Evolutionary conservation across 805 yeast genomes (phyloP).

Genomic region (Schizosaccharomyces cryophilus): DNA sequence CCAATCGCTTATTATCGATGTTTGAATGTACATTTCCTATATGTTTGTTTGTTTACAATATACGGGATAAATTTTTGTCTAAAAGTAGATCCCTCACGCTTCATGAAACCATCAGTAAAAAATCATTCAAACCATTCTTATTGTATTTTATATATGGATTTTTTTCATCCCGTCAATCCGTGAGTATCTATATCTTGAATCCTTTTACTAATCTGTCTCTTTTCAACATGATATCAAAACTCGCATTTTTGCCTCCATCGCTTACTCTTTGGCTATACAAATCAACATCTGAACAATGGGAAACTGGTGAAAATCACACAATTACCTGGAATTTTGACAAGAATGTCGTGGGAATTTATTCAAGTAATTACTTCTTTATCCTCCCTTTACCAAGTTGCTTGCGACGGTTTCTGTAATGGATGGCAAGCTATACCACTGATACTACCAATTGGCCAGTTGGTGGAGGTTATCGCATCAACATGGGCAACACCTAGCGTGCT

Average conservation of each 20-base stretch:
- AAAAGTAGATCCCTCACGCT: no score
- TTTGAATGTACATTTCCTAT: no score
- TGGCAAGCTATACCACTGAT: not conserved
- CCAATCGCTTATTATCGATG: no score
- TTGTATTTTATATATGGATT: no score
- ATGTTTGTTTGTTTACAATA: no score
- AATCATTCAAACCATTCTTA: no score
- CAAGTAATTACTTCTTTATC: not conserved
- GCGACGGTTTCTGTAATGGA: not conserved
- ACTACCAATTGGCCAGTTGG: not conserved
- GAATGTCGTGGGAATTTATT: not conserved
- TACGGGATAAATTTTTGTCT: no score
- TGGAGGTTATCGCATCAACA: not conserved
- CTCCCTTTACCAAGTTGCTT: not conserved
- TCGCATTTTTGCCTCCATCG: conserved; percentile 6
- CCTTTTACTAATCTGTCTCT: no score
- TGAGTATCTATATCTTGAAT: no score
- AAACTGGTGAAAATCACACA: not conserved
- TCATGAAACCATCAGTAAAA: no score
- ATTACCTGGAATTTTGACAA: not conserved
- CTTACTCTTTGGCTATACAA: not conserved
- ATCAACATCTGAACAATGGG: not conserved
- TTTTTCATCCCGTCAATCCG: no score
- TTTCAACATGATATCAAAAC: not conserved
- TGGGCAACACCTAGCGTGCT: not conserved